These are phyloP conservation scores for Chrysoporthe puriensis DNA, from an alignment of 2,329 filamentous ascomycete species.

Conservation along the genomic window DNA sequence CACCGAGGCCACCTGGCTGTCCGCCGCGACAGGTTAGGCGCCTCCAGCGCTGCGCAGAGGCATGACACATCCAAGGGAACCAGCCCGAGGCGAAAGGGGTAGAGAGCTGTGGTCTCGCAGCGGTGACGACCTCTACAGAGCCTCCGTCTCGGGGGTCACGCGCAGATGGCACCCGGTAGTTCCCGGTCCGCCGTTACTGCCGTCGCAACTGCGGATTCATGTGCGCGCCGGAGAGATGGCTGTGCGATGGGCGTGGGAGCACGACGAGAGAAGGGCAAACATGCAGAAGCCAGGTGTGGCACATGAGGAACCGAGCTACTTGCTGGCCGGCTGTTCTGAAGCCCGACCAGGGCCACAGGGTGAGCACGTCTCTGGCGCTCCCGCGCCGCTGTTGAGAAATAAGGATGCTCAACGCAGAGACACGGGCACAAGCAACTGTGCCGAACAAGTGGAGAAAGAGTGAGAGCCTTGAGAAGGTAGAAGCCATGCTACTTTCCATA, in stretches of 20 bases:
- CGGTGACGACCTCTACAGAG: not conserved
- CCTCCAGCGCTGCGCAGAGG: too few relatives aligned
- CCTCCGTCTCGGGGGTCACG: not conserved
- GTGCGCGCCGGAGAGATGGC: not conserved
- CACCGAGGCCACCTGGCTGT: not conserved
- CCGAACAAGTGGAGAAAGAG: not conserved
- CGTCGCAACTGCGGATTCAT: not conserved
- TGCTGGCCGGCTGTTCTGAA: not conserved
- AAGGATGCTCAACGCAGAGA: not conserved
- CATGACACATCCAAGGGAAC: not conserved
- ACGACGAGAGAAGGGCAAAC: not conserved
- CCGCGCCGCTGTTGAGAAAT: not conserved
- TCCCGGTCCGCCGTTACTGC: conserved; percentile 15
- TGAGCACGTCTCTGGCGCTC: not conserved
- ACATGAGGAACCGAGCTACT: not conserved
- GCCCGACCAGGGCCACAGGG: not conserved
- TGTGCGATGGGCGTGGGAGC: not conserved
- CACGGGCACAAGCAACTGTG: not conserved
- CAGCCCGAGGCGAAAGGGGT: not conserved
- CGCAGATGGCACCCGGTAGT: not conserved
- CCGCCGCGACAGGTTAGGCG: conserved; percentile 2
- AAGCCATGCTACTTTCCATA: conserved; percentile 21
- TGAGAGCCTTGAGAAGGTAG: not conserved
- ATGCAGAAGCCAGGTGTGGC: not conserved
- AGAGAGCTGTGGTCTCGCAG: not conserved